Conservation (phyloP, 805 yeast genomes). For the Candida khao-thaluensis region DNA sequence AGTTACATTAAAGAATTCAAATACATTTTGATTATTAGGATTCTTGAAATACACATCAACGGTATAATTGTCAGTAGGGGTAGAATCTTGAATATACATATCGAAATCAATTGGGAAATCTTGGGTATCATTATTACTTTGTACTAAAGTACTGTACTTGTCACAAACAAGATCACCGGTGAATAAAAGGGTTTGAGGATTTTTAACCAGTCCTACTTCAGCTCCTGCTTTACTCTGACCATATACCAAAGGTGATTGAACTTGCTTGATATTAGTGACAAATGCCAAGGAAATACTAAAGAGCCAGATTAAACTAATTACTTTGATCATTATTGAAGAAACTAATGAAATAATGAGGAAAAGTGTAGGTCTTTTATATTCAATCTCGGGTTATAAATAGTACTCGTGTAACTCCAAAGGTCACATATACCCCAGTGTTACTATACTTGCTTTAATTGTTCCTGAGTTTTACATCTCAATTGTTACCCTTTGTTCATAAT, state of each 20-base stretch:
- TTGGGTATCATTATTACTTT: conserved; percentile 14
- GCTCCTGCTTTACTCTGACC: background rate
- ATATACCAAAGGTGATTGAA: background rate
- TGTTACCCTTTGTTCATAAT: conserved; percentile 4
- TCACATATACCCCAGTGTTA: too few species aligned
- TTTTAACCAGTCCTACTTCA: conserved; percentile 6
- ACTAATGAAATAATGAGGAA: too few species aligned
- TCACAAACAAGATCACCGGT: conserved; percentile 20
- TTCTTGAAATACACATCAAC: conserved; percentile 19
- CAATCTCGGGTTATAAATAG: too few species aligned
- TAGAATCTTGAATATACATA: conserved; percentile 15
- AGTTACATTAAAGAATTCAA: conserved; percentile 7
- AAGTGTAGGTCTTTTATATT: too few species aligned
- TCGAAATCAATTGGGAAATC: conserved; percentile 19
- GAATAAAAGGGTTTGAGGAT: conserved; percentile 15
- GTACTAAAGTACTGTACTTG: conserved; percentile 16
- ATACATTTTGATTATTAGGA: conserved; percentile 7
- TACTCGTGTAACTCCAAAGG: too few species aligned
- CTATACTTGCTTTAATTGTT: too few species aligned
- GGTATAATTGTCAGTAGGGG: conserved; percentile 17
- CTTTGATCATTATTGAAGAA: too few species aligned
- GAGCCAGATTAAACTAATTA: too few species aligned
- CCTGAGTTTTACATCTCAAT: too few species aligned
- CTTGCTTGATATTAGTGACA: background rate
- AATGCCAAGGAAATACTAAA: background rate